Conservation (phyloP, 2,329 filamentous ascomycete genomes). For the Ascochyta viciae-villosae region DNA sequence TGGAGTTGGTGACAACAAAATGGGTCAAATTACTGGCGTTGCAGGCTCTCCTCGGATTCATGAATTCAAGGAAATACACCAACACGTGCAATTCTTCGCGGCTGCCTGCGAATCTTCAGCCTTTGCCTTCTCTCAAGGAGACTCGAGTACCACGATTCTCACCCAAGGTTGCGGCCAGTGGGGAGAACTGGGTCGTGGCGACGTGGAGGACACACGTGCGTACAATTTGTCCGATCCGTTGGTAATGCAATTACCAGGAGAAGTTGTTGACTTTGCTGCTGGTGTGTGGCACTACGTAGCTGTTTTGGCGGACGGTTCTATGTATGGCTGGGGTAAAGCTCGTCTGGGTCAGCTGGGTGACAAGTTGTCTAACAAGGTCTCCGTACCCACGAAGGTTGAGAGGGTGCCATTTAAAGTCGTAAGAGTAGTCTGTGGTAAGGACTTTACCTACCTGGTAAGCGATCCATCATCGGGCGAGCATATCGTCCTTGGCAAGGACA, state of each 20-base stretch:
- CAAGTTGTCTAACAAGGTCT: slow-evolving; percentile 52
- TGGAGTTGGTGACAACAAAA: slow-evolving; percentile 67
- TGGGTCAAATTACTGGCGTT: slow-evolving; percentile 44
- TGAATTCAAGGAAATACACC: not conserved
- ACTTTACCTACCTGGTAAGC: slow-evolving; percentile 79
- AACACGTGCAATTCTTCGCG: slow-evolving; percentile 19
- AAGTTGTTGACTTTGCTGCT: slow-evolving; percentile 69
- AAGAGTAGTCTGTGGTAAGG: slow-evolving; percentile 78
- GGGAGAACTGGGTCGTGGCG: slow-evolving; percentile 34
- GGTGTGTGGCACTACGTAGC: slow-evolving; percentile 80
- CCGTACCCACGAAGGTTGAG: slow-evolving; percentile 25
- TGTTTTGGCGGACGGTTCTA: slow-evolving; percentile 75
- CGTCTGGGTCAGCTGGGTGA: slow-evolving; percentile 83
- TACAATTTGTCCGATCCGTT: not conserved
- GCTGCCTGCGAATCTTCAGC: slow-evolving; percentile 40
- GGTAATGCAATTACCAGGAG: slow-evolving; percentile 5
- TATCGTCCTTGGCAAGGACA: slow-evolving; percentile 75
- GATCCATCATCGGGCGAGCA: slow-evolving; percentile 64
- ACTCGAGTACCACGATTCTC: slow-evolving; percentile 2
- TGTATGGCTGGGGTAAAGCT: slow-evolving; percentile 88
- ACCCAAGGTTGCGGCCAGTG: slow-evolving; percentile 31
- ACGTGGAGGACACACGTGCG: not conserved
- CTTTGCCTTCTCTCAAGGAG: slow-evolving; percentile 11
- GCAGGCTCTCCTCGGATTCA: not conserved
- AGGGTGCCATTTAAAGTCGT: slow-evolving; percentile 67